Base-by-base conservation (phyloP, 495 filamentous ascomycete genomes). In the Xylaria nigripes region DNA sequence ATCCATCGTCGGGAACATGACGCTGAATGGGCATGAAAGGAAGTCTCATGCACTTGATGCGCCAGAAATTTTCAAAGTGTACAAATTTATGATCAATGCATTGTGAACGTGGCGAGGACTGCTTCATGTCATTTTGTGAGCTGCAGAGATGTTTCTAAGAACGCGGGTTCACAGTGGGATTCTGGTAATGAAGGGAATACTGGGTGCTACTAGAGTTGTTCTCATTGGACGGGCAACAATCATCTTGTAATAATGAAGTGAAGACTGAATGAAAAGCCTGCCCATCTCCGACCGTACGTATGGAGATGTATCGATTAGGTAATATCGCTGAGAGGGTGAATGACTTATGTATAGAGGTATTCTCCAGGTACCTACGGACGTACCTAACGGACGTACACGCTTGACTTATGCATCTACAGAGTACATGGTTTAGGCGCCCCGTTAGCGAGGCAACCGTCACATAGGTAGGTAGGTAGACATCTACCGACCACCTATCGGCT, bases 51-150 rank as follows among this genome's bases (percentile, higher is more conserved):
- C 27, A 45, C 1, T 15, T 41, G 22, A 22, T 9, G 23, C 45
- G 15, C 23, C 23, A 23, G 45, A 18, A 13, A n/a, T 18, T 46
- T 48, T n/a, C 10, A 27, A 42, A 32, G 10, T 63, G 63, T 66
- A 63, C 51, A 63, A 48, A 59, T 59, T 64, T 61, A 64, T 53
- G 60, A 57, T 53, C 54, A 48, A 61, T 49, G 60, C 58, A 59
- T 61, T 60, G 51, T 58, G 54, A 54, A 62, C 47, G 50, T 53
- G 56, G 44, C 49, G 32, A 12, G 38, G 38, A 36, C 12, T 32
- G 41, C 23, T 23, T 45, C 42, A 19, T 29, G 32, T 30, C 41
- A 15, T 43, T 24, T 45, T 16, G 42, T 45, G 40, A 16, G 29
- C 19, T 34, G 16, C 27, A 10, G 50, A 23, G 21, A 45, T 27